These are phyloP conservation scores for Hypomyces rosellus DNA, from an alignment of 2,329 filamentous ascomycete species.

Conservation along the genomic window DNA sequence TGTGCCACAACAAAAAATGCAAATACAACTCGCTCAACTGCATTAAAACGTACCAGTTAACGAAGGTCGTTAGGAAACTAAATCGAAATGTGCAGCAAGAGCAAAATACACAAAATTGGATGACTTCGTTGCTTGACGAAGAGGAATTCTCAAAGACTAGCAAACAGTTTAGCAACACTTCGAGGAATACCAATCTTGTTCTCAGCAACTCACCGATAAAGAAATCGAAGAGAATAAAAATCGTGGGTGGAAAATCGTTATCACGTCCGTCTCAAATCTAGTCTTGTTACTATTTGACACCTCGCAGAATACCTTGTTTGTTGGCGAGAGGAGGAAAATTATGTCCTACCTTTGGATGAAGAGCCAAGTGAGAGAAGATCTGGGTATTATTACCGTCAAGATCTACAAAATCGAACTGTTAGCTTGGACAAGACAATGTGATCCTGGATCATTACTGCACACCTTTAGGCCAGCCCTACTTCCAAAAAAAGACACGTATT, in stretches of 20 bases:
- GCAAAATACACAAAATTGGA: conserved; percentile 2
- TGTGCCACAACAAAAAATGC: too few relatives aligned
- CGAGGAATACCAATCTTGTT: background rate
- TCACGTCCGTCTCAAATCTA: background rate
- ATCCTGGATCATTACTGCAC: background rate
- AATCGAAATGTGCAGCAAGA: conserved; percentile 5
- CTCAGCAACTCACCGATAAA: background rate
- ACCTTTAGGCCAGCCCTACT: background rate
- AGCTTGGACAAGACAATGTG: background rate
- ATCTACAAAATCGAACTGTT: background rate
- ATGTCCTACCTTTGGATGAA: background rate
- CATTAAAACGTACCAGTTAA: conserved; percentile 3
- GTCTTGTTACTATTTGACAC: too few relatives aligned
- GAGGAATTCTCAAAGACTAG: conserved; percentile 5
- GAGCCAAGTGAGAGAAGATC: background rate
- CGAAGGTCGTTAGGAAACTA: conserved; percentile 4
- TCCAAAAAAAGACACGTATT: conserved; percentile 18
- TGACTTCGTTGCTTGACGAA: conserved; percentile 5
- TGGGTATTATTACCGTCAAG: background rate
- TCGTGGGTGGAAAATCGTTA: conserved; percentile 1
- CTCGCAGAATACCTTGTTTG: too few relatives aligned
- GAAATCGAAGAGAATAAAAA: conserved; percentile 6
- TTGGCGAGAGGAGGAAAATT: background rate
- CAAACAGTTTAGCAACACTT: background rate
- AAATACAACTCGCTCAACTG: too few relatives aligned